Conservation (phyloP, 2,329 filamentous ascomycete species). For the Pseudogymnoascus sp. region DNA sequence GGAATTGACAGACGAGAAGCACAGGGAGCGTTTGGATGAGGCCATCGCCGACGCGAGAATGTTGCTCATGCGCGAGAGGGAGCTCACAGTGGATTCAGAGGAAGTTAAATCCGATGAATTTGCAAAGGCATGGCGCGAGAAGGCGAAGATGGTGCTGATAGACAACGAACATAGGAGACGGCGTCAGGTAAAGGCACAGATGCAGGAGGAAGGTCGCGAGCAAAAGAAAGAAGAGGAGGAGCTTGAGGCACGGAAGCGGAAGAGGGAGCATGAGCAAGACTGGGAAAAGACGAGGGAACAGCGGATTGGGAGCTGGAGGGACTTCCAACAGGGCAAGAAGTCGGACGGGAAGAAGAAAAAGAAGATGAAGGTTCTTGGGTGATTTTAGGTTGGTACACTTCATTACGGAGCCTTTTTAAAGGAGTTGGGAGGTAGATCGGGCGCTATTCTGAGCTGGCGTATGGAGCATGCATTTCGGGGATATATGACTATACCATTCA, state of each 20-base stretch:
- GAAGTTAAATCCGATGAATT: slow-evolving; percentile 83
- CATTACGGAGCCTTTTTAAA: not conserved
- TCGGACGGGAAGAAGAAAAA: slow-evolving; percentile 50
- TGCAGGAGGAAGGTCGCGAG: slow-evolving; percentile 93
- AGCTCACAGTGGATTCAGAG: slow-evolving; percentile 81
- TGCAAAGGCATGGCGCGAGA: slow-evolving; percentile 78
- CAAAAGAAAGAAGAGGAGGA: slow-evolving; percentile 82
- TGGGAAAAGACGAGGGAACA: slow-evolving; percentile 92
- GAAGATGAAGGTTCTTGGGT: slow-evolving; percentile 48
- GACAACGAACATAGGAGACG: slow-evolving; percentile 83
- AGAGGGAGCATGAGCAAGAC: slow-evolving; percentile 85
- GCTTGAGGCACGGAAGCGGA: slow-evolving; percentile 69
- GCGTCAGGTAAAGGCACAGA: slow-evolving; percentile 82
- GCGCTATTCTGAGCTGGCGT: not conserved
- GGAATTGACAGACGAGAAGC: slow-evolving; percentile 88
- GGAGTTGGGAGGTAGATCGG: not conserved
- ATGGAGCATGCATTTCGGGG: not conserved
- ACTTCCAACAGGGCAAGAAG: slow-evolving; percentile 72
- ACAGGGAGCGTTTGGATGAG: slow-evolving; percentile 80
- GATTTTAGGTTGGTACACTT: not conserved
- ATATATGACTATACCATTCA: not conserved
- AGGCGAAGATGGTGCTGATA: slow-evolving; percentile 80
- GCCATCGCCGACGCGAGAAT: slow-evolving; percentile 93
- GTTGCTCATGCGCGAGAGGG: slow-evolving; percentile 88
- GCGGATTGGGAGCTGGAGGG: slow-evolving; percentile 87